Evolutionary conservation across 352 stramenopile species (phyloP), one percentile per base, ranked within the genome.

Genomic region (Pythium dissotocum): DNA sequence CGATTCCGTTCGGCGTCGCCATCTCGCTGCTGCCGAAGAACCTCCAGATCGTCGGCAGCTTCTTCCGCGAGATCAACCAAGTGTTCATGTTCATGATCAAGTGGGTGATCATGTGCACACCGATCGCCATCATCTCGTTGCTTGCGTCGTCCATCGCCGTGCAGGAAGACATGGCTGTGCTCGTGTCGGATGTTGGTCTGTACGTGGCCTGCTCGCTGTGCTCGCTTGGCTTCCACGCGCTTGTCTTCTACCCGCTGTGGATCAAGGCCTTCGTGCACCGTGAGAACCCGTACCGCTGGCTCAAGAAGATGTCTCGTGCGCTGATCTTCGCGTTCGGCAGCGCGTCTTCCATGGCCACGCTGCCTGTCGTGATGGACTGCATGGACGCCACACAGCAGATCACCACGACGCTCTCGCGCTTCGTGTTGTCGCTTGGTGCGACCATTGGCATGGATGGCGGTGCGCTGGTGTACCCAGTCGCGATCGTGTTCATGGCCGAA

Each of bases 71-170:
- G 40, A 58, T 76, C 53, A 73, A 75, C 66, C 65, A 63, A 33
- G 67, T 76, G 1, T 72, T 83, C 65, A 75, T 80, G 61, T 48
- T 18, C n/a, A 71, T 83, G 60, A 75, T 84, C 63, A 58, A 63
- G 44, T 69, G 63, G 57, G 56, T 85, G 40, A 77, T 87, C 59
- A 51, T 57, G 24, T 80, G 67, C 59, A 84, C 67, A n/a, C 79
- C 76, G 2, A 33, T 82, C 40, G 73, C 71, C 7, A 71, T 79
- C 57, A 61, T 76, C 55, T 83, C 76, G 54, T 58, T 83, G 36
- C 58, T 83, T 1, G 71, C 71, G 13, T 59, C 40, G n/a, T 75
- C 69, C 8, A 69, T 84, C 36, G 56, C 67, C 24, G 26, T 24
- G 33, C 69, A 77, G 32, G 52, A 72, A 2, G 65, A 78, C 66